phyloP scores from a whole-genome alignment of 176 grass and related monocot genomes.

The Pontederia paniculata region DNA sequence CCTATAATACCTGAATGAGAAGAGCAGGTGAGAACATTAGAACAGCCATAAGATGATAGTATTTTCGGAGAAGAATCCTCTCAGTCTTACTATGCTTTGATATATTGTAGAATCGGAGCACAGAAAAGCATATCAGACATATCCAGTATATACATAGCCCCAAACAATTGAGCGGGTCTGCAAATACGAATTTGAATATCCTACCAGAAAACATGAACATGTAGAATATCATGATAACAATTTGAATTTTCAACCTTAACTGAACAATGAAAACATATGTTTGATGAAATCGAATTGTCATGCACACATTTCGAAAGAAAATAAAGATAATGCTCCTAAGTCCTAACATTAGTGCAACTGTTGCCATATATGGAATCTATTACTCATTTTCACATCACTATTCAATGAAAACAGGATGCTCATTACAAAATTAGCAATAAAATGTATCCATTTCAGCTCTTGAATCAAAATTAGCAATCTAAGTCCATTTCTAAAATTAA shows the following conservation, averaged over 20 bases:
- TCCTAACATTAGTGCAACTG: too few relatives aligned
- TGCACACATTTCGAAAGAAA: too few relatives aligned
- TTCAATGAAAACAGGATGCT: too few relatives aligned
- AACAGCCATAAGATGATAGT: conserved; percentile 48
- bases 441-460: too few relatives aligned
- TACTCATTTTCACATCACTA: too few relatives aligned
- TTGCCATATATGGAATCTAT: too few relatives aligned
- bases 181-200: conserved; percentile 13
- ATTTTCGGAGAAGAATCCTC: conserved; percentile 85
- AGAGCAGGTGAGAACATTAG: conserved; percentile 75
- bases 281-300: too few relatives aligned
- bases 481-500: too few relatives aligned
- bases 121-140: conserved; percentile 62
- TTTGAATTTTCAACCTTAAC: conserved; percentile 8
- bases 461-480: too few relatives aligned
- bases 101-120: conserved; percentile 73
- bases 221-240: conserved; percentile 20
- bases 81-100: conserved; percentile 78
- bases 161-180: conserved; percentile 23
- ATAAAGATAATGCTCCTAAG: too few relatives aligned
- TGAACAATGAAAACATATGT: too few relatives aligned
- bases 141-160: conserved; percentile 83
- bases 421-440: too few relatives aligned
- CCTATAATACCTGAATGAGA: conserved; percentile 62
- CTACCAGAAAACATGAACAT: not conserved